Evolutionary conservation across 495 filamentous ascomycete species (phyloP).

Genomic region (Aspergillus steynii): DNA sequence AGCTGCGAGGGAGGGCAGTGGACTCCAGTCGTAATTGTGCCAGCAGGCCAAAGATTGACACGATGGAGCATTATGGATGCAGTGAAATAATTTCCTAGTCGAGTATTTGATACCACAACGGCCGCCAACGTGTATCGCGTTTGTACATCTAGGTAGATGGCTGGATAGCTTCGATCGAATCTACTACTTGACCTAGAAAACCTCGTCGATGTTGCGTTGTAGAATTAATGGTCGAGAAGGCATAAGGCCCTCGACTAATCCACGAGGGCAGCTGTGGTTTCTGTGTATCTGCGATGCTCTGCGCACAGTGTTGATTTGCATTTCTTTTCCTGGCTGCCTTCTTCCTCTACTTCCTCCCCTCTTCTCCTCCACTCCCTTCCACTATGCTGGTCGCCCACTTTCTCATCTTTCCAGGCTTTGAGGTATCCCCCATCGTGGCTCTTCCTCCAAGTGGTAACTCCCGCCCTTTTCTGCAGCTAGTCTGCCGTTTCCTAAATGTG

Average conservation of each 20-base stretch:
- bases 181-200: constrained; percentile 4
- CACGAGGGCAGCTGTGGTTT: neutral
- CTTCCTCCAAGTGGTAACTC: neutral
- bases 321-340: neutral
- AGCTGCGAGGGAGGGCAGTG: neutral
- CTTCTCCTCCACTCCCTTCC: neutral
- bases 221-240: neutral
- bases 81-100: neutral
- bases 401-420: neutral
- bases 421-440: too few species aligned
- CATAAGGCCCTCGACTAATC: too few species aligned
- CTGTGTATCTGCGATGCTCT: neutral
- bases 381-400: neutral
- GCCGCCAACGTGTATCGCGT: neutral
- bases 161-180: constrained; percentile 19
- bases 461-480: neutral
- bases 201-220: neutral
- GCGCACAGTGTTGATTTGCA: neutral
- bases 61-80: neutral
- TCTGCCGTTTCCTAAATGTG: neutral
- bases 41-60: neutral
- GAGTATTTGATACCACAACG: neutral
- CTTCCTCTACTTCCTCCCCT: neutral
- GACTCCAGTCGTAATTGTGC: neutral
- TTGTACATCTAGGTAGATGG: constrained; percentile 1